These are phyloP conservation scores for Trichosporon ovoides DNA, from an alignment of 1,284 basidiomycete genomes.

Conservation along the genomic window DNA sequence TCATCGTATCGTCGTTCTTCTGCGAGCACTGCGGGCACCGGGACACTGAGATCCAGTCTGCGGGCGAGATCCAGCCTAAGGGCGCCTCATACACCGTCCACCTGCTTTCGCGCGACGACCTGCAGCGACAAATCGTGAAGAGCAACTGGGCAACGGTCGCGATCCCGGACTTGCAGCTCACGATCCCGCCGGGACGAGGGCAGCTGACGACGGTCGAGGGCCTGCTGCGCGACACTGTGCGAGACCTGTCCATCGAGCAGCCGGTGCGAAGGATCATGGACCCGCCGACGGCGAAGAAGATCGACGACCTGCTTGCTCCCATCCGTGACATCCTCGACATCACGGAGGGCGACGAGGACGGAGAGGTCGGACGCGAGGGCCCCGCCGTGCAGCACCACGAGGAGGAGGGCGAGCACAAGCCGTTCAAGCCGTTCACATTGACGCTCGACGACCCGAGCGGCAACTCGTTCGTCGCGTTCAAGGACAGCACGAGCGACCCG, in stretches of 20 bases:
- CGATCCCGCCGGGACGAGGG: slow-evolving; percentile 80
- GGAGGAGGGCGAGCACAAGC: slow-evolving; percentile 47
- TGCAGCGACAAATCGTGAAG: slow-evolving; percentile 91
- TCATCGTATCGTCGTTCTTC: slow-evolving; percentile 92
- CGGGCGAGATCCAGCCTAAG: slow-evolving; percentile 70
- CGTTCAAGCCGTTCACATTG: slow-evolving; percentile 73
- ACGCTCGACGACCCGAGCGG: slow-evolving; percentile 88
- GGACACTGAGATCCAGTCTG: slow-evolving; percentile 95
- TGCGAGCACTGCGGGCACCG: slow-evolving; percentile 86
- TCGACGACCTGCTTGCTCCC: slow-evolving; percentile 67
- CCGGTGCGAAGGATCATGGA: slow-evolving; percentile 80
- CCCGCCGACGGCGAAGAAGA: slow-evolving; percentile 68
- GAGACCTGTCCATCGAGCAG: slow-evolving; percentile 80
- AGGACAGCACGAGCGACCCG: slow-evolving; percentile 70
- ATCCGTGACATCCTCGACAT: slow-evolving; percentile 67
- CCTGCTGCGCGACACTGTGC: slow-evolving; percentile 73
- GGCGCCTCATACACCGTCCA: slow-evolving; percentile 70
- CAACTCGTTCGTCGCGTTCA: slow-evolving; percentile 88
- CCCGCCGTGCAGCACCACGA: slow-evolving; percentile 25
- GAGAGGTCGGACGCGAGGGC: slow-evolving; percentile 35
- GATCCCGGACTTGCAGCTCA: slow-evolving; percentile 85
- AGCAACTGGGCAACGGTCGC: slow-evolving; percentile 73
- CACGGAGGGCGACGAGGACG: slow-evolving; percentile 55
- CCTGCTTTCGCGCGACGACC: slow-evolving; percentile 68
- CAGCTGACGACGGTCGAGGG: slow-evolving; percentile 96